Conservation (phyloP, 1,284 basidiomycete species). For the Phellopilus nigrolimitatus region DNA sequence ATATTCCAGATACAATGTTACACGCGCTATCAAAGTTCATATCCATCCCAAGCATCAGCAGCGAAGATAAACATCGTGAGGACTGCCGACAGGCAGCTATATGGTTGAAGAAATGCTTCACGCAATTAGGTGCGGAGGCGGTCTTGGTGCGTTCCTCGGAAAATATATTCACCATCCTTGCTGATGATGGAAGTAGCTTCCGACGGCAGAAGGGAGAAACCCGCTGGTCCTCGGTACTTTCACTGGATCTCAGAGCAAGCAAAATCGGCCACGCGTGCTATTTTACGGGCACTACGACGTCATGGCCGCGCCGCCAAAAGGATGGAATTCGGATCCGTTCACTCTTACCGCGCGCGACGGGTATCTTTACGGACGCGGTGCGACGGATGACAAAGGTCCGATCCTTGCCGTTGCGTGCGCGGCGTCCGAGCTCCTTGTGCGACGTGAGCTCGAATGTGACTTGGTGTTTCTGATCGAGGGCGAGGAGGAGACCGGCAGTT, state of each 20-base stretch:
- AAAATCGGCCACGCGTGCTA: conserved; percentile 65
- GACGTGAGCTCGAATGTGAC: conserved; percentile 77
- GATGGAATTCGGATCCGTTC: conserved; percentile 89
- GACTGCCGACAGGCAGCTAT: conserved; percentile 91
- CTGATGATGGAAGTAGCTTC: conserved; percentile 41
- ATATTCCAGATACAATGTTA: conserved; percentile 50
- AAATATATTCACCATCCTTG: conserved; percentile 3
- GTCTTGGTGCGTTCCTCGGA: conserved; percentile 50
- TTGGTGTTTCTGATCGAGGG: conserved; percentile 92
- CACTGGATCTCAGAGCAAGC: conserved; percentile 53
- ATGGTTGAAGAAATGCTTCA: conserved; percentile 83
- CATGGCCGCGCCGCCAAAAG: conserved; percentile 67
- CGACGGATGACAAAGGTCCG: conserved; percentile 91
- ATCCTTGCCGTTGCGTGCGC: conserved; percentile 90
- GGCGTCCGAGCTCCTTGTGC: conserved; percentile 72
- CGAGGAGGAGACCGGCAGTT: conserved; percentile 91
- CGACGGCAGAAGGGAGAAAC: conserved; percentile 61
- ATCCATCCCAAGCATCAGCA: conserved; percentile 83
- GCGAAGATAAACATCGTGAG: conserved; percentile 64
- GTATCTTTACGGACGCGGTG: conserved; percentile 91
- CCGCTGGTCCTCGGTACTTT: conserved; percentile 88
- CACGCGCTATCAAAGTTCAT: conserved; percentile 84
- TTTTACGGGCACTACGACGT: conserved; percentile 98
- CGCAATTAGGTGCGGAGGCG: conserved; percentile 79
- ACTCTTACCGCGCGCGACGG: conserved; percentile 81